A percentile compares a stretch with the other conserved stretches of the same genome.
phyloP scores from a whole-genome alignment of 176 grass and related monocot genomes.

The Lolium multiflorum region DNA sequence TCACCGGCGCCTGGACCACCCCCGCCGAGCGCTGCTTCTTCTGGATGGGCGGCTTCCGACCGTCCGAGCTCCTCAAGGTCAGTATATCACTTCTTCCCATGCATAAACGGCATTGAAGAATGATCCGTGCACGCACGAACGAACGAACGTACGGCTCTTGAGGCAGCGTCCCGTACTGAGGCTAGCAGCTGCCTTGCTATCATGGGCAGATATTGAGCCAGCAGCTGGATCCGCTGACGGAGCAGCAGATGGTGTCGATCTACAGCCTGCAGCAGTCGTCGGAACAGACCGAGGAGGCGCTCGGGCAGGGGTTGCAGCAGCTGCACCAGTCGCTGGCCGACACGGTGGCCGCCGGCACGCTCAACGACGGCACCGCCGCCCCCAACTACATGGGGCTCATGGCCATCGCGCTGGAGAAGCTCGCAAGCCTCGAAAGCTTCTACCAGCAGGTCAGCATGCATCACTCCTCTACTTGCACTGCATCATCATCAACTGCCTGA shows the following conservation, averaged over 20 bases:
- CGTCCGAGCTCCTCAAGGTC: conserved; percentile 94
- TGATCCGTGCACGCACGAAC: conserved; percentile 16
- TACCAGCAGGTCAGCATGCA: conserved; percentile 62
- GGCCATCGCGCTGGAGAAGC: conserved; percentile 71
- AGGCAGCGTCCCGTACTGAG: conserved; percentile 23
- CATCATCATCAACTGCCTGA: neutral
- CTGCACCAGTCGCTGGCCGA: conserved; percentile 74
- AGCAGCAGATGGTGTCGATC: conserved; percentile 84
- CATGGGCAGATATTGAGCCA: conserved; percentile 64
- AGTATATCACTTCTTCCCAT: neutral
- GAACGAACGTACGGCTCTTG: neutral
- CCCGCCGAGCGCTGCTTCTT: conserved; percentile 89
- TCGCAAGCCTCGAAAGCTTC: conserved; percentile 82
- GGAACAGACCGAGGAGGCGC: conserved; percentile 90
- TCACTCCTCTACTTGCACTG: neutral
- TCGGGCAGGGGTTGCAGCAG: conserved; percentile 77
- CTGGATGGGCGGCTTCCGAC: conserved; percentile 99
- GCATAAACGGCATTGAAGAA: neutral
- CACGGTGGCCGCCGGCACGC: conserved; percentile 68
- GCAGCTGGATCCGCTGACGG: conserved; percentile 88
- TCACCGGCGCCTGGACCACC: conserved; percentile 79
- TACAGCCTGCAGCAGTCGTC: conserved; percentile 82
- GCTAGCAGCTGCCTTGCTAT: neutral
- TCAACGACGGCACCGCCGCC: conserved; percentile 55
- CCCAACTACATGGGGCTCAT: conserved; percentile 74